Evolutionary conservation across 345 rosid genomes (phyloP).

Genomic region (Garcia nutans): DNA sequence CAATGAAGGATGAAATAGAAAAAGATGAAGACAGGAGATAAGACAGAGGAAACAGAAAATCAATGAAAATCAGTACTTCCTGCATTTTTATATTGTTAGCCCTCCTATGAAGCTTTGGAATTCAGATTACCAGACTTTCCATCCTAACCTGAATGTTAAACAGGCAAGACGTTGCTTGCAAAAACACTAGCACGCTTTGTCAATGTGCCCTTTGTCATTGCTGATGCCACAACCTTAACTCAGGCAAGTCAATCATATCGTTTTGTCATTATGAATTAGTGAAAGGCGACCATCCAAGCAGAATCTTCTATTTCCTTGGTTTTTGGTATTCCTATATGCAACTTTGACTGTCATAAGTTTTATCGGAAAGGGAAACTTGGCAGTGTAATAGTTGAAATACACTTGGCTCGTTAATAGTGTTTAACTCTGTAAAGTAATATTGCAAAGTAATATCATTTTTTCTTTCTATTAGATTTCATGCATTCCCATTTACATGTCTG

Average conservation of each 20-base stretch:
- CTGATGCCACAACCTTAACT: slow-evolving; percentile 81
- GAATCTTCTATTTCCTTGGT: not conserved
- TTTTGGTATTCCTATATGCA: slow-evolving; percentile 1
- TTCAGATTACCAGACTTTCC: slow-evolving; percentile 9
- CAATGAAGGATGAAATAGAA: too few species aligned
- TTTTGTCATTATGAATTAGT: not conserved
- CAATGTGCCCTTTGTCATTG: slow-evolving; percentile 82
- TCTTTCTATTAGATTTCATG: slow-evolving; percentile 2
- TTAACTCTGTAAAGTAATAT: not conserved
- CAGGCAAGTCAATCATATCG: slow-evolving; percentile 49
- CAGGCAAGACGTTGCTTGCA: slow-evolving; percentile 85
- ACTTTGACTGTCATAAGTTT: not conserved
- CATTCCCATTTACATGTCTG: not conserved
- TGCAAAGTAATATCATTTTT: not conserved
- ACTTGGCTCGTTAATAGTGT: not conserved
- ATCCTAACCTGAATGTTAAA: slow-evolving; percentile 31
- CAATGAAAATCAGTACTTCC: not conserved
- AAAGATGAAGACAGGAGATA: too few species aligned
- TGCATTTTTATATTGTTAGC: slow-evolving; percentile 7
- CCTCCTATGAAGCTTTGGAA: slow-evolving; percentile 8
- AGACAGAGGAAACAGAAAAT: too few species aligned
- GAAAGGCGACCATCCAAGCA: not conserved
- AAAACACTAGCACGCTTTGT: slow-evolving; percentile 82
- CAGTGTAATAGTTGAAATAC: not conserved
- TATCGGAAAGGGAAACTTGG: not conserved